phyloP scores from a whole-genome alignment of 2,329 filamentous ascomycete species.

The Talaromyces marneffei region DNA sequence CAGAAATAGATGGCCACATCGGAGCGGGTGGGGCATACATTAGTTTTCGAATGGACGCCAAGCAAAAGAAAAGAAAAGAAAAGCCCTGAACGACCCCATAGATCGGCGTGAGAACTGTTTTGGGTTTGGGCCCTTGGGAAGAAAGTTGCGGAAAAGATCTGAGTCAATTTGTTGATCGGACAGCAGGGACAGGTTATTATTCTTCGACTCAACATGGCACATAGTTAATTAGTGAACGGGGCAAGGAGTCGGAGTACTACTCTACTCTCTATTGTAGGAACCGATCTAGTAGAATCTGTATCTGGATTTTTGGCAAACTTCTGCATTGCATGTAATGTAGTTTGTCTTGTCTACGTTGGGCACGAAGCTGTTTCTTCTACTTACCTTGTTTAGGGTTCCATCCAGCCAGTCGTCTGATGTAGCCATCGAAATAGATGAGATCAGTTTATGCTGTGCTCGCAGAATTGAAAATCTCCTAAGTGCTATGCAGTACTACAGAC shows the following conservation, averaged over 20 bases:
- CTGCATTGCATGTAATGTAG: no score
- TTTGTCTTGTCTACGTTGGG: neutral
- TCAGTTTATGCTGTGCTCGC: neutral
- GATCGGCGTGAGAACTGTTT: neutral
- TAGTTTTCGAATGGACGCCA: neutral
- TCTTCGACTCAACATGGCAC: no score
- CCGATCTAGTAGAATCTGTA: neutral
- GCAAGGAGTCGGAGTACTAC: neutral
- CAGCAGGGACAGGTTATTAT: no score
- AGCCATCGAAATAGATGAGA: neutral
- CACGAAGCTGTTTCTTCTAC: neutral
- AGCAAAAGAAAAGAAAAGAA: neutral
- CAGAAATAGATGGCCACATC: neutral
- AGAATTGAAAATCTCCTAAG: neutral
- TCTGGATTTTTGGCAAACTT: neutral
- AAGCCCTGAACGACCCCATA: neutral
- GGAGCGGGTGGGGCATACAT: neutral
- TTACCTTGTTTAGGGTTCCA: neutral
- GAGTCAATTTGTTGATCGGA: neutral
- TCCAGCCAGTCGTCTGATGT: neutral
- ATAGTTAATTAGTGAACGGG: neutral
- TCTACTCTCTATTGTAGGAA: neutral
- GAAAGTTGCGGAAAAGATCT: neutral
- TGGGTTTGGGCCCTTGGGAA: neutral
- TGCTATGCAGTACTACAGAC: neutral